Base-by-base conservation (phyloP, 2,329 filamentous ascomycete genomes). In the Dissoconium aciculare region DNA sequence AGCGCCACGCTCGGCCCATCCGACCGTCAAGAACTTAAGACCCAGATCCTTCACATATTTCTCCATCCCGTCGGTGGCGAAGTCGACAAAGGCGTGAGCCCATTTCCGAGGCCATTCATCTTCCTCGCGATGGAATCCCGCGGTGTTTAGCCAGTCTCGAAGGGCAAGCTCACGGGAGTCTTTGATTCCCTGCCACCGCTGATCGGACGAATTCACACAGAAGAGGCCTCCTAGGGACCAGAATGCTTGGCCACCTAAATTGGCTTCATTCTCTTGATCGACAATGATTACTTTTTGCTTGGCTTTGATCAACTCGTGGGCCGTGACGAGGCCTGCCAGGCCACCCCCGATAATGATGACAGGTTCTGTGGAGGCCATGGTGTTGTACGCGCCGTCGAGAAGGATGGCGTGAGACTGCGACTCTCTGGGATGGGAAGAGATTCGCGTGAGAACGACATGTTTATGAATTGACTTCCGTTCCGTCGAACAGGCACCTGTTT, bases 11-110 rank as follows among this genome's bases (percentile, higher is more conserved):
- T 74, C 70, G 1, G 70, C 71, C 70, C 71, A 74, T 15, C 66
- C 67, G 2, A 74, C 68, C 33, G 62, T 69, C 28, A 57, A 44
- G 38, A 74, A 72, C 0, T 61, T 56, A 11, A 71, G 42, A 1
- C 71, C 71, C 4, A 57, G 53, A 0, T 51, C 59, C 42, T 66
- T 67, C 38, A 74, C 58, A 36, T 74, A 75, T 14, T 41, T 37
- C 52, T 74, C 69, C 60, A 74, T 63, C 40, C 64, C 66, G 43
- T 69, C 65, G 2, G 64, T 52, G 1, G 71, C 69, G 46, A 75
- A 74, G 50, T 73, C 54, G 31, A 74, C 69, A 50, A 73, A 74
- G 0, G 70, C 70, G 46, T 70, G 62, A n/a, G 71, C 70, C 71
- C 71, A 75, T 29, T 58, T 54, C 5, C 63, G 59, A 24, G 70